Conservation (phyloP, 257 asterid genomes). For the Rubia yunnanensis region DNA sequence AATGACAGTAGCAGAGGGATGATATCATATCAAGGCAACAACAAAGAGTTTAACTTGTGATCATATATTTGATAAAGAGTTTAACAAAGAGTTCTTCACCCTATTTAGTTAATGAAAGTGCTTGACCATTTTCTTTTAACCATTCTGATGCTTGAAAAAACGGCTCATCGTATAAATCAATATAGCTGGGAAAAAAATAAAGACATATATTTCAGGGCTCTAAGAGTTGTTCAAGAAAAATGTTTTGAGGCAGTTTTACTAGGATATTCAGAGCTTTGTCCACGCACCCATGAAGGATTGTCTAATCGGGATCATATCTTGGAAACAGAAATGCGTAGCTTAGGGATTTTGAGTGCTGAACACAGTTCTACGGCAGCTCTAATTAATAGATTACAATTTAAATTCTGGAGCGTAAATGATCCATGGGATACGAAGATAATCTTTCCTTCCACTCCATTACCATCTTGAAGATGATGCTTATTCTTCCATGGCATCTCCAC, state of each 20-base stretch:
- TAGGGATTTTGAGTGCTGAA: not conserved
- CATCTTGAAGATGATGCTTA: conserved; percentile 14
- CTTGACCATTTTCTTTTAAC: too few relatives aligned
- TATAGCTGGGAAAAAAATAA: too few relatives aligned
- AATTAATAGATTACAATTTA: not conserved
- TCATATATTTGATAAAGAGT: too few relatives aligned
- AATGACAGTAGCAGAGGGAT: not conserved
- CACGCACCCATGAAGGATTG: not conserved
- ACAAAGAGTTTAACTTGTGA: too few relatives aligned
- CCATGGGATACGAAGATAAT: not conserved
- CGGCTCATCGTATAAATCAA: too few relatives aligned
- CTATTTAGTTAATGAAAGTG: too few relatives aligned
- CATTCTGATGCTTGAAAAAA: not conserved
- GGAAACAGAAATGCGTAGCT: not conserved
- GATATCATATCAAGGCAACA: not conserved
- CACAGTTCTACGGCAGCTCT: not conserved
- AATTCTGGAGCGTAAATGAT: not conserved
- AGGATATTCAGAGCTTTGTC: not conserved
- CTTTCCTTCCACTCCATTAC: too few relatives aligned
- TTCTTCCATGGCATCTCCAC: conserved; percentile 88
- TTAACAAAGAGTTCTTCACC: too few relatives aligned
- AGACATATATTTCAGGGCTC: not conserved
- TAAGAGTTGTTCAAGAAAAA: not conserved
- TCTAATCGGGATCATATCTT: not conserved
- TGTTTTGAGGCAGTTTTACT: not conserved